A percentile compares a stretch with the other conserved stretches of the same genome.
These are phyloP conservation scores for Cryptococcus neoformans DNA, from an alignment of 1,284 basidiomycete genomes.

Conservation along the genomic window DNA sequence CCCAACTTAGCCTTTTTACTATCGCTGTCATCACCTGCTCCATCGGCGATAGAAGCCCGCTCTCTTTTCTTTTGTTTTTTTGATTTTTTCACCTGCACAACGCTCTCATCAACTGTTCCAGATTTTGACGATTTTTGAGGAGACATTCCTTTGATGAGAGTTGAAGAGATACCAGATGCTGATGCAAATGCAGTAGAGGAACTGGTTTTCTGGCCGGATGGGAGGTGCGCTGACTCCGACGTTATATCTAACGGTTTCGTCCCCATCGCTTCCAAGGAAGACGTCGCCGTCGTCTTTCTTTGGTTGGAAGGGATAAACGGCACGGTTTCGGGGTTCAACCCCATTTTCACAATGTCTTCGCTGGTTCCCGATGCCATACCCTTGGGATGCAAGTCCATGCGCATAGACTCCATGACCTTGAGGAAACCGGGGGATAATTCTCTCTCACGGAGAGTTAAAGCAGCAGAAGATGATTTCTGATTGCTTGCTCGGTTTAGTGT, in stretches of 20 bases:
- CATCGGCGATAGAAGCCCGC: not conserved
- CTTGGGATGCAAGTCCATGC: conserved; percentile 9
- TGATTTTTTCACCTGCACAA: conserved; percentile 35
- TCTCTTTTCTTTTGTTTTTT: conserved; percentile 22
- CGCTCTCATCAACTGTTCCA: conserved; percentile 19
- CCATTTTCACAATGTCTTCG: conserved; percentile 1
- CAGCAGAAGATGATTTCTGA: not conserved
- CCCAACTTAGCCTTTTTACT: conserved; percentile 41
- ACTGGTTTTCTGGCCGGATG: not conserved
- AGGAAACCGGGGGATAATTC: conserved; percentile 25
- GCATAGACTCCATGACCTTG: conserved; percentile 18
- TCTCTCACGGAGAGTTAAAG: not conserved
- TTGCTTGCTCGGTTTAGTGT: conserved; percentile 1
- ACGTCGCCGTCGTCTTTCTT: conserved; percentile 33
- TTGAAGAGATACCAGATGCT: conserved; percentile 14
- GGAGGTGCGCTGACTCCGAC: too few species aligned
- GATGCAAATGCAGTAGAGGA: conserved; percentile 45
- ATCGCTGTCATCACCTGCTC: conserved; percentile 22
- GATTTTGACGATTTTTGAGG: conserved; percentile 6
- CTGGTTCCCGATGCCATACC: conserved; percentile 1
- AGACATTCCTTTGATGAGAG: not conserved
- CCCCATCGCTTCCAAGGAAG: not conserved
- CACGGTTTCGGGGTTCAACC: conserved; percentile 54
- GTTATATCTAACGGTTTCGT: too few species aligned
- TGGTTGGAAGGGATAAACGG: conserved; percentile 60